Base-by-base conservation (phyloP, 495 filamentous ascomycete genomes). In the Lophiostoma macrostomum region DNA sequence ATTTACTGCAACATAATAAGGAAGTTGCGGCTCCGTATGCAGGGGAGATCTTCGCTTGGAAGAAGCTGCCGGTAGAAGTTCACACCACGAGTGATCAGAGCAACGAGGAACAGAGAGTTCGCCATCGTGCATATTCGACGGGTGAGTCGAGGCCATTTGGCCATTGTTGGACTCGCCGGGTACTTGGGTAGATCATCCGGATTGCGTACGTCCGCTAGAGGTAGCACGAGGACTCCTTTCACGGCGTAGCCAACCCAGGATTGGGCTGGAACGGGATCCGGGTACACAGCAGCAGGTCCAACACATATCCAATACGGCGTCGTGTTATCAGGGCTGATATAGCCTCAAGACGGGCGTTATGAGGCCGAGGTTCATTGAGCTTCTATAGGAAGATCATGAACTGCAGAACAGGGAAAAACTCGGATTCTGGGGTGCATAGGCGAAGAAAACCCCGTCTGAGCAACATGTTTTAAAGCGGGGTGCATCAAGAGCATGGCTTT, bases 341-440 rank as follows among this genome's bases (percentile, higher is more conserved):
- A 60, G 56, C 28, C 56, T 41, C 54, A 60, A 60, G 5, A 44
- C 56, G 56, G 50, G 38, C 23, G 22, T 48, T 49, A 53, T 44
- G 35, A 37, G 19, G 13, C 50, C 42, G 55, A 53, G n/a, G n/a
- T n/a, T n/a, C n/a, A n/a, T n/a, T n/a, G n/a, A n/a, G n/a, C n/a
- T n/a, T n/a, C n/a, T n/a, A 41, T 27, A 47, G 10, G 39, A 22
- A 51, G 48, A 45, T 14, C 38, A 14, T 24, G 14, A 37, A 20
- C 44, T 46, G 38, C 54, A 41, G 7, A 30, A 12, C 54, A 46
- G 28, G 37, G 24, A 39, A 35, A 35, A 38, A 42, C 6, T 41
- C 27, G 38, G 56, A 44, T 20, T 60, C 49, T 54, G 56, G 56
- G 56, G 56, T 60, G 36, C 56, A 53, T 53, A 60, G 13, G 34